Evolutionary conservation across 2,329 filamentous ascomycete genomes (phyloP), one percentile per base, ranked within the genome.

Genomic region (Fusarium sp.): DNA sequence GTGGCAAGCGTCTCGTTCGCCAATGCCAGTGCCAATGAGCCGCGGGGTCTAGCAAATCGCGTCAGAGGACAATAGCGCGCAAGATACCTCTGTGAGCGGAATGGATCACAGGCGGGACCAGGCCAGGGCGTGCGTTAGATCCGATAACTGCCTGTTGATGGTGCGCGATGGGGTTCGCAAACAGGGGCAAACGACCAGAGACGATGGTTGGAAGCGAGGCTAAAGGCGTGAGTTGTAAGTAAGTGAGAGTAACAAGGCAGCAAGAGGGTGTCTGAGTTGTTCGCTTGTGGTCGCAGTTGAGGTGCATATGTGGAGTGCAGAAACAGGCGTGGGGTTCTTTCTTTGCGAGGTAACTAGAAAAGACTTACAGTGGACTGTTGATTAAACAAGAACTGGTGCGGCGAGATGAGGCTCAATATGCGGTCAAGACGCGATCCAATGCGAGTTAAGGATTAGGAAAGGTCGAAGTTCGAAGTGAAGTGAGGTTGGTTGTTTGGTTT

Each of bases 291-390:
- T 74, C 66, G 69, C 67, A 74, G 66, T 71, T 45, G 60, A 75
- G 66, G 63, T 74, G 72, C 62, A 75, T 74, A 76, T 75, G 73
- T 72, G 74, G 74, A 75, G 73, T 69, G 66, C 47, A 61, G 57
- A 70, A 66, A 57, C 36, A 36, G 57, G 73, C 76, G 78, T 81
- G 79, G 80, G 79, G 79, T 81, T 77, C n/a, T 31, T 75, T 77
- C 79, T 74, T 75, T 77, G 76, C 73, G 77, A 70, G 74, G 73
- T 71, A 72, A 65, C 58, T 57, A 40, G 45, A 36, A 51, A 33
- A 59, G 56, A 70, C 63, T 62, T 67, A 69, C 66, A 67, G 54
- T 40, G 19, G 46, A 53, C 47, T 40, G 38, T 19, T 22, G 38
- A 42, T 57, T n/a, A 40, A 64, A 34, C 33, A 47, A 26, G n/a